Base-by-base conservation (phyloP, 805 yeast genomes). In the Candida quercuum region DNA sequence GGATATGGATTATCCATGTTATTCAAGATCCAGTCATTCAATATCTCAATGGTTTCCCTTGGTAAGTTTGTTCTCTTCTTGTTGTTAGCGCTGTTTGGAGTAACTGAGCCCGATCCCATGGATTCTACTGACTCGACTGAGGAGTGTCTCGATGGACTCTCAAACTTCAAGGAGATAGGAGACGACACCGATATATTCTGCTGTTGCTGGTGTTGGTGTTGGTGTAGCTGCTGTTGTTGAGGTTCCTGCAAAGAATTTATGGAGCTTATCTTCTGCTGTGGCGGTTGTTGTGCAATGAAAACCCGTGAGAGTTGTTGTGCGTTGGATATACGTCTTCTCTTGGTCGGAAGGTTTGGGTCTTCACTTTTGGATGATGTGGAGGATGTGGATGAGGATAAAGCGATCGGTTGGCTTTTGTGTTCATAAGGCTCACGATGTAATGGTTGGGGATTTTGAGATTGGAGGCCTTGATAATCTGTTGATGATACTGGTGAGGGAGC, bases 1-100 rank as follows among this genome's bases (percentile, higher is more conserved):
- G 95, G 95, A 57, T 86, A 86, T 12, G 95, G 95, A 52, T 85
- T 84, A 43, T 79, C 76, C 48, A 84, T 63, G 56, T 86, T 89
- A 26, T 75, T 76, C 40, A 77, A 65, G 36, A 86, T 71, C 95
- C 95, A 86, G 37, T 70, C 68, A 41, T 86, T 73, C 47, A 85
- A 64, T 11, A 81, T 76, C 42, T 76, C 76, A 5, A 91, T 85
- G 3, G 87, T 85, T 41, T 76, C 84, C 49, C 83, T 76, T 17
- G 95, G 95, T 43, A 86, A 64, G 57, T 85, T 86, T 31, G 86
- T 81, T 46, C 95, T 70, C 29, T 78, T 71, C 28, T 64, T 63
- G 36, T 53, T 32, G 13, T 34, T 38, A 5, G 16, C 9, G 36
- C 28, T 5, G 32, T 22, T 33, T 21, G 40, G 40, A 9, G 43